Percentiles rank a stretch among this genome's conserved stretches.
phyloP scores from a whole-genome alignment of 2,329 filamentous ascomycete species.

The Calonectria multiphialidica region DNA sequence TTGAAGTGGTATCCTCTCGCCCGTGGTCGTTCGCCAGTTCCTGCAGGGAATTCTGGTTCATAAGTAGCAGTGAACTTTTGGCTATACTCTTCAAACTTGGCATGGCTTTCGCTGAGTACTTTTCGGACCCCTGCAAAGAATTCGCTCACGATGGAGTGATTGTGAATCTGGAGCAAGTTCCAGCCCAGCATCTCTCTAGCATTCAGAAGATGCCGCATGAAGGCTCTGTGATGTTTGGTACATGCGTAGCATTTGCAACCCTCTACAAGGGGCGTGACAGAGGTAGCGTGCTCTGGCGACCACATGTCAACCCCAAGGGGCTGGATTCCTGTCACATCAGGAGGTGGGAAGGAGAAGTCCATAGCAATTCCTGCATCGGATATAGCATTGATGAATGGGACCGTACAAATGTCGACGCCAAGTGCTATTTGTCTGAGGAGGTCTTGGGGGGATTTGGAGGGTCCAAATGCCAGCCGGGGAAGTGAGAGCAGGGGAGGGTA shows the following conservation, averaged over 20 bases:
- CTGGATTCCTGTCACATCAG: constrained; percentile 29
- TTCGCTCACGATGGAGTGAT: constrained; percentile 76
- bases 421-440: constrained; percentile 80
- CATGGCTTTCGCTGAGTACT: constrained; percentile 68
- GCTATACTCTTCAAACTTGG: constrained; percentile 68
- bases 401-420: constrained; percentile 83
- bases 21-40: constrained; percentile 82
- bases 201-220: constrained; percentile 85
- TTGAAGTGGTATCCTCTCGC: constrained; percentile 87
- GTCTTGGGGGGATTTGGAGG: constrained; percentile 78
- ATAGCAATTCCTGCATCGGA: constrained; percentile 91
- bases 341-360: constrained; percentile 78
- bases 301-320: constrained; percentile 86
- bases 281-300: constrained; percentile 69
- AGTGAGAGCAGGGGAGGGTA: constrained; percentile 68
- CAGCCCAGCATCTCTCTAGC: constrained; percentile 98
- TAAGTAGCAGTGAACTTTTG: constrained; percentile 67
- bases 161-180: constrained; percentile 93
- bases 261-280: constrained; percentile 70
- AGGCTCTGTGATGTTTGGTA: constrained; percentile 85
- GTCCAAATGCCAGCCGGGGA: constrained; percentile 80
- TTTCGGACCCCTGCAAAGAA: constrained; percentile 81
- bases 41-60: constrained; percentile 76
- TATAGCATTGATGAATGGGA: constrained; percentile 79
- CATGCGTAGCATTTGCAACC: constrained; percentile 88